Conservation (phyloP, 768 basidiomycete genomes). For the Russula lepida region DNA sequence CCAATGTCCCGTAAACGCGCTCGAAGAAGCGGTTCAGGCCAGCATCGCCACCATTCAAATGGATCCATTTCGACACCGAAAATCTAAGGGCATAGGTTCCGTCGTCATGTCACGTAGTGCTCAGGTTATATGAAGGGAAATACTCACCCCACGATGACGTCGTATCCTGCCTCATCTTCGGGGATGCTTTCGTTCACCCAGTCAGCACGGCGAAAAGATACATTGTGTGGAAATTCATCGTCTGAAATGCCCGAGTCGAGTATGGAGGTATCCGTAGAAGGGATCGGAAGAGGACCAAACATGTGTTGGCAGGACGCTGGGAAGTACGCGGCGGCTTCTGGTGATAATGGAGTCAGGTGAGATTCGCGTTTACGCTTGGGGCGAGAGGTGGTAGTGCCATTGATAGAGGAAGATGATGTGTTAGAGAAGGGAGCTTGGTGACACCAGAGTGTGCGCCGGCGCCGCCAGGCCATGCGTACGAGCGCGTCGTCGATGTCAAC, state of each 20-base stretch:
- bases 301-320: slow-evolving; percentile 70
- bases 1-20: slow-evolving; percentile 48
- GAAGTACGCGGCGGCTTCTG: slow-evolving; percentile 46
- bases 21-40: slow-evolving; percentile 62
- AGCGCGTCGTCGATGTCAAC: slow-evolving; percentile 80
- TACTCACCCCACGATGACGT: slow-evolving; percentile 72
- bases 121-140: background rate
- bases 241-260: slow-evolving; percentile 23
- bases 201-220: slow-evolving; percentile 63
- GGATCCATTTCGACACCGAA: slow-evolving; percentile 90
- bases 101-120: background rate
- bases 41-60: slow-evolving; percentile 70
- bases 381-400: background rate
- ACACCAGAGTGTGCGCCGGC: slow-evolving; percentile 64
- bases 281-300: slow-evolving; percentile 68
- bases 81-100: slow-evolving; percentile 39
- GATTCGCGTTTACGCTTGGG: slow-evolving; percentile 20
- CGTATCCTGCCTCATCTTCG: slow-evolving; percentile 56
- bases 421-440: slow-evolving; percentile 38
- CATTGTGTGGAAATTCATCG: slow-evolving; percentile 65
- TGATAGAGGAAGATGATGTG: slow-evolving; percentile 8
- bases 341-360: background rate
- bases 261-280: slow-evolving; percentile 29
- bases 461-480: slow-evolving; percentile 67
- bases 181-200: slow-evolving; percentile 53